Percentiles rank a stretch among this genome's conserved stretches.
phyloP scores from a whole-genome alignment of 345 rosid species.

The Eucalyptus guilfoylei region DNA sequence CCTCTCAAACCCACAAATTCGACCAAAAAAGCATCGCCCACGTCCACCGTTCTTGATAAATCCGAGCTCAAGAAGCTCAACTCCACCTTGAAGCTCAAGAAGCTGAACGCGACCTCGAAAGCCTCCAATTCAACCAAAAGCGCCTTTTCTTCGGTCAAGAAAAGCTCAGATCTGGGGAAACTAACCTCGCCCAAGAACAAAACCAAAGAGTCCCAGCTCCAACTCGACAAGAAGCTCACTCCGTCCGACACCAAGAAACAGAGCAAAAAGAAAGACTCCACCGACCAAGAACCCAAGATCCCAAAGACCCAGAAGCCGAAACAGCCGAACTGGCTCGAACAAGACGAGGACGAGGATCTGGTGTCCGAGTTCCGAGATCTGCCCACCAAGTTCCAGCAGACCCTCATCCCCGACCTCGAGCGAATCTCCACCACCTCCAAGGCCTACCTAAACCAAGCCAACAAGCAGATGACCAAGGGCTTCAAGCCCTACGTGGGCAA shows the following conservation, averaged over 20 bases:
- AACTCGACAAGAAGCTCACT: slow-evolving; percentile 9
- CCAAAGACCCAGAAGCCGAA: not conserved
- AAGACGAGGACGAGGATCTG: slow-evolving; percentile 52
- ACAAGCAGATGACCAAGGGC: slow-evolving; percentile 68
- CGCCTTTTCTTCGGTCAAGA: slow-evolving; percentile 8
- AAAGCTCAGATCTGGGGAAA: slow-evolving; percentile 36
- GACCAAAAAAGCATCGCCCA: slow-evolving; percentile 16
- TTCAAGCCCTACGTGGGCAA: slow-evolving; percentile 77
- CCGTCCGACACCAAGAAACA: not conserved
- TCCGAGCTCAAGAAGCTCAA: slow-evolving; percentile 32
- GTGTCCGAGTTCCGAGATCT: slow-evolving; percentile 69
- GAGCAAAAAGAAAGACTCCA: not conserved
- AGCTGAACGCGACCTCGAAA: slow-evolving; percentile 29
- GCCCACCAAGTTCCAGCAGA: slow-evolving; percentile 58
- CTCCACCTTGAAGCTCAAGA: slow-evolving; percentile 15
- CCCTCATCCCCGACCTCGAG: slow-evolving; percentile 72
- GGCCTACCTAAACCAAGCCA: slow-evolving; percentile 62
- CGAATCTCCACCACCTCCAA: slow-evolving; percentile 66
- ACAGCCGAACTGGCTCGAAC: slow-evolving; percentile 47
- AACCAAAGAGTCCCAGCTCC: slow-evolving; percentile 8
- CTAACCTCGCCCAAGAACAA: slow-evolving; percentile 36
- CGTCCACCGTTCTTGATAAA: not conserved
- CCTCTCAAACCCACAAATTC: slow-evolving; percentile 17
- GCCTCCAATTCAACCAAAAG: slow-evolving; percentile 26
- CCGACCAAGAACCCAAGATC: not conserved